Percentiles rank a stretch among this genome's conserved stretches.
Conservation (phyloP, 2,329 filamentous ascomycete species). For the Xylaria sp. region DNA sequence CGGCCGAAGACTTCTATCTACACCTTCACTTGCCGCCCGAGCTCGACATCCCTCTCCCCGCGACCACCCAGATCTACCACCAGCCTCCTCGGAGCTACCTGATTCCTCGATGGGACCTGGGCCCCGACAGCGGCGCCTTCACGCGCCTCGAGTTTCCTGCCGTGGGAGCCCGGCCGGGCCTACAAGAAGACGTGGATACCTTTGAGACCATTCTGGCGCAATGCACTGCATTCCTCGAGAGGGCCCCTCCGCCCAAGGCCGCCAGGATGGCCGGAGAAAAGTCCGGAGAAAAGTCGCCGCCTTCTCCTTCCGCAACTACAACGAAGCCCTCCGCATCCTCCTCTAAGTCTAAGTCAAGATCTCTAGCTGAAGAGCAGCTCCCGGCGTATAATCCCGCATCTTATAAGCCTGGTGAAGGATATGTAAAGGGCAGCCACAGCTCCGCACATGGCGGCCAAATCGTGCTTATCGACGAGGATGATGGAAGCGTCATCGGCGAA, state of each 20-base stretch:
- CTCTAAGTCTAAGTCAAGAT: conserved; percentile 58
- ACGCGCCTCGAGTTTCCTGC: conserved; percentile 91
- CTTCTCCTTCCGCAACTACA: conserved; percentile 40
- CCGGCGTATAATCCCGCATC: conserved; percentile 83
- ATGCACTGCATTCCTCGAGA: conserved; percentile 94
- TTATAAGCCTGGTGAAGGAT: conserved; percentile 83
- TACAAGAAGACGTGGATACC: conserved; percentile 93
- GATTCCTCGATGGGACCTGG: conserved; percentile 94
- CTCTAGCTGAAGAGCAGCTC: conserved; percentile 56
- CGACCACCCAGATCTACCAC: conserved; percentile 97
- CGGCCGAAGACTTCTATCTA: conserved; percentile 94
- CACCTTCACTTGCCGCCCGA: conserved; percentile 95
- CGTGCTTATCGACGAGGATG: conserved; percentile 93
- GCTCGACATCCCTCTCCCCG: conserved; percentile 90
- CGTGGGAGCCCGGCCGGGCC: conserved; percentile 75
- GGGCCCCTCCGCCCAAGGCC: conserved; percentile 71
- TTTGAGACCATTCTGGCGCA: conserved; percentile 99
- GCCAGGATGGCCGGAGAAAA: conserved; percentile 48
- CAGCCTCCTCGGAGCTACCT: conserved; percentile 93
- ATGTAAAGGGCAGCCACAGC: conserved; percentile 72
- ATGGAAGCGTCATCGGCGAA: conserved; percentile 95
- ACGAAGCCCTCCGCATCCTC: conserved; percentile 45
- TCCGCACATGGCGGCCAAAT: conserved; percentile 76
- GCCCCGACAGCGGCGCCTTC: conserved; percentile 87
- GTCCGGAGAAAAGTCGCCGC: conserved; percentile 42